A percentile compares a stretch with the other conserved stretches of the same genome.
Conservation (phyloP, 2,329 filamentous ascomycete genomes). For the Magnaporthales sp. region DNA sequence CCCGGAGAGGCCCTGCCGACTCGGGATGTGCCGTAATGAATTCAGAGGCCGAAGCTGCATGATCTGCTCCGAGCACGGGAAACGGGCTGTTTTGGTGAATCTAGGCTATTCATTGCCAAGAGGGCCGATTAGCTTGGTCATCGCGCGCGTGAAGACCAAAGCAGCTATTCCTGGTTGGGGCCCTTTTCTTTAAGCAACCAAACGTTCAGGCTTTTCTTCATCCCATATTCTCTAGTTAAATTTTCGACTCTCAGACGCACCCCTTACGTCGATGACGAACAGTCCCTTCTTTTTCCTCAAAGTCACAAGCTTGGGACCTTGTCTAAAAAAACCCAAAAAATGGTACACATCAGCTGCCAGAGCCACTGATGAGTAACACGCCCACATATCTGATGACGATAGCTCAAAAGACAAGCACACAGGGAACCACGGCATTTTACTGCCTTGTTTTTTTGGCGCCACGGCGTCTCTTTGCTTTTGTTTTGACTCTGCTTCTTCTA, state of each 20-base stretch:
- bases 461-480: neutral
- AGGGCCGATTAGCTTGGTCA: neutral
- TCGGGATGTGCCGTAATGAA: neutral
- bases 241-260: neutral
- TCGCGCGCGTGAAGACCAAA: neutral
- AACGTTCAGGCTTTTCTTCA: neutral
- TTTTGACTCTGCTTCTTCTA: neutral
- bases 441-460: neutral
- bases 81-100: neutral
- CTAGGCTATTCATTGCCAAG: neutral
- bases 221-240: neutral
- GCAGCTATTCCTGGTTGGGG: neutral
- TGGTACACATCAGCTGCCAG: neutral
- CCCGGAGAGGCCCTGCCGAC: neutral
- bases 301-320: neutral
- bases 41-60: neutral
- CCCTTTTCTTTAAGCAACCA: neutral
- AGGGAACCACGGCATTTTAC: neutral
- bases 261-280: no score
- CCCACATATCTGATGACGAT: no score
- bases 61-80: neutral
- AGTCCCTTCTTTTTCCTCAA: neutral
- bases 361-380: neutral
- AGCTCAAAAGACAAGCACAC: neutral
- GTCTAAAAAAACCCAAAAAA: neutral